These are phyloP conservation scores for Suillus tomentosus DNA, from an alignment of 768 basidiomycete species.

Conservation along the genomic window DNA sequence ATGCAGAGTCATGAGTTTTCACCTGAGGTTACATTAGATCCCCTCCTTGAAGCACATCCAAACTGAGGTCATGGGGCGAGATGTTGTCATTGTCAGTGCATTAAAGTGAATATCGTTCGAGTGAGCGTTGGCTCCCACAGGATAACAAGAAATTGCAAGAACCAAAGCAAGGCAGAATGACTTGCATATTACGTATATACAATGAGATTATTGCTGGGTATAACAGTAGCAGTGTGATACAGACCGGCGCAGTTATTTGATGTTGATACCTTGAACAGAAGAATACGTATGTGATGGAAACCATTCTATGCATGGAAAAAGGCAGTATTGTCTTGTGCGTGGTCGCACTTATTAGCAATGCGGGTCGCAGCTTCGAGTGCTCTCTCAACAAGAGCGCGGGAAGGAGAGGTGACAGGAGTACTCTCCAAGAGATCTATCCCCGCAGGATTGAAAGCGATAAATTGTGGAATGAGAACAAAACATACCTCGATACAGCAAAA, in stretches of 20 bases:
- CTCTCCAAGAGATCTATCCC: conserved; percentile 50
- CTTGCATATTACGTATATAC: not conserved
- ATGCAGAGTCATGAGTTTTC: not conserved
- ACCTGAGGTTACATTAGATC: conserved; percentile 15
- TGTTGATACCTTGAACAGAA: not conserved
- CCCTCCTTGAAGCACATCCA: conserved; percentile 31
- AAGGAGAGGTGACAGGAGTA: conserved; percentile 50
- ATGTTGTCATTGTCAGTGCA: conserved; percentile 30
- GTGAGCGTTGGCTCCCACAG: not conserved
- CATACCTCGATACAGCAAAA: conserved; percentile 60
- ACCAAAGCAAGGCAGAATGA: not conserved
- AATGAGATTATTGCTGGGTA: conserved; percentile 1
- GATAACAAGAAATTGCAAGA: not conserved
- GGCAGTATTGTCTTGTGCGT: conserved; percentile 56
- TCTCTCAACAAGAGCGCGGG: conserved; percentile 54
- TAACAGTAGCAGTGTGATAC: conserved; percentile 3
- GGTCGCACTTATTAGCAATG: conserved; percentile 64
- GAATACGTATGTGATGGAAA: not conserved
- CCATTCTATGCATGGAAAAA: conserved; percentile 34
- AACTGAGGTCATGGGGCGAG: conserved; percentile 34
- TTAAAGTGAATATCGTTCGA: not conserved
- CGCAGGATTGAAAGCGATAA: conserved; percentile 12
- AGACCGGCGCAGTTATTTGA: not conserved
- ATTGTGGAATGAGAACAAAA: not conserved
- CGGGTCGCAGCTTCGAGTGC: conserved; percentile 57